These are phyloP conservation scores for Talaromyces sp. DNA, from an alignment of 2,329 filamentous ascomycete genomes.

Conservation along the genomic window DNA sequence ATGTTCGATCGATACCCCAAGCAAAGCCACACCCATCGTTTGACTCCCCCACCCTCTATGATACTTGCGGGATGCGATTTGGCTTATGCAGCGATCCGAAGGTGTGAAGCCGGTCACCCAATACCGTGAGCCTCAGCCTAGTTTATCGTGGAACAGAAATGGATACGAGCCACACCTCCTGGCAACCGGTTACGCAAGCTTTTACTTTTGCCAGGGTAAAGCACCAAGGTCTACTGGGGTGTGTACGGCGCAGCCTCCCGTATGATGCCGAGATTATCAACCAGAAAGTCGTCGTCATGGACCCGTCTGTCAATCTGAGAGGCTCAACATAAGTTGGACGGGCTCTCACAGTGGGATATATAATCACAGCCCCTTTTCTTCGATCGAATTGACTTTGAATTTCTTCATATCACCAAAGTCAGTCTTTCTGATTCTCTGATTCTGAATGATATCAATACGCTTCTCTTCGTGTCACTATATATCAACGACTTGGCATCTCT, in stretches of 20 bases:
- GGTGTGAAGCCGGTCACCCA: not conserved
- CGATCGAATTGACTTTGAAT: not conserved
- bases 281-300: not conserved
- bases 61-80: not conserved
- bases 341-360: not conserved
- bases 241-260: not conserved
- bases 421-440: not conserved
- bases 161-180: constrained; percentile 1
- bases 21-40: not conserved
- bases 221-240: not conserved
- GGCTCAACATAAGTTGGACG: not conserved
- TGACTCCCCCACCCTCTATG: not conserved
- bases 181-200: not conserved
- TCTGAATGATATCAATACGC: no score
- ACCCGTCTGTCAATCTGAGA: not conserved
- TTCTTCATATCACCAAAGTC: not conserved
- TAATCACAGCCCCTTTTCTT: not conserved
- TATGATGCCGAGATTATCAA: not conserved
- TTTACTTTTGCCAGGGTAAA: not conserved
- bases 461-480: not conserved
- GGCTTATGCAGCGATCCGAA: not conserved
- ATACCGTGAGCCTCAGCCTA: not conserved
- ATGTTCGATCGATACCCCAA: not conserved
- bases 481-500: not conserved
- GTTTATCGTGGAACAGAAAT: not conserved